Evolutionary conservation across 2,329 filamentous ascomycete genomes (phyloP).

Genomic region (Phialemonium atrogriseum): DNA sequence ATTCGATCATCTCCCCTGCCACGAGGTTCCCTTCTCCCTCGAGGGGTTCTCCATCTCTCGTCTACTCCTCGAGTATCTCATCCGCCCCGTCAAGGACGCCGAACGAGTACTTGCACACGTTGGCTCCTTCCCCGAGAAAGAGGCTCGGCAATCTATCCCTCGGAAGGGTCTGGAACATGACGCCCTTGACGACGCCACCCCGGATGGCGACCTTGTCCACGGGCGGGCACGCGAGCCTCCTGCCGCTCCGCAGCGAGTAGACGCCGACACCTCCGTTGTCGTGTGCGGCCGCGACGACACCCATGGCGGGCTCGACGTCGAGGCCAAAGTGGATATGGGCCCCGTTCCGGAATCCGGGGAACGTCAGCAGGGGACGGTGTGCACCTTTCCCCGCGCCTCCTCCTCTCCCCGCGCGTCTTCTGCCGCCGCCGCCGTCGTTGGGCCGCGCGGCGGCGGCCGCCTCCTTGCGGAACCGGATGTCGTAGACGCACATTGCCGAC

Average conservation of each 20-base stretch:
- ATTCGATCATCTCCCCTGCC: neutral
- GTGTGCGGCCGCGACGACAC: slow-evolving; percentile 45
- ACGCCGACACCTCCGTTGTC: slow-evolving; percentile 37
- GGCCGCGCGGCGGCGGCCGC: slow-evolving; percentile 3
- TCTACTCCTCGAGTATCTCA: slow-evolving; percentile 9
- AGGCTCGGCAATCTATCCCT: slow-evolving; percentile 36
- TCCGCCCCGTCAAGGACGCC: slow-evolving; percentile 11
- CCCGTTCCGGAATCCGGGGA: slow-evolving; percentile 41
- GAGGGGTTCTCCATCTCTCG: slow-evolving; percentile 24
- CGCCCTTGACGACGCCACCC: slow-evolving; percentile 27
- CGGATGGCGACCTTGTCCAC: slow-evolving; percentile 11
- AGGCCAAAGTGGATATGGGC: slow-evolving; percentile 42
- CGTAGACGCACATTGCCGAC: slow-evolving; percentile 45
- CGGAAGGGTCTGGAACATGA: slow-evolving; percentile 38
- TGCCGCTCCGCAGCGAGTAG: slow-evolving; percentile 40
- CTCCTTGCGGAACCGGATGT: slow-evolving; percentile 35
- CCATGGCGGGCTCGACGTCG: slow-evolving; percentile 37
- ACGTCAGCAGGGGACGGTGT: slow-evolving; percentile 33
- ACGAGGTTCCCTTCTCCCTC: neutral
- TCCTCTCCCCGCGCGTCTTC: neutral
- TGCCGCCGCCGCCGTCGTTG: neutral
- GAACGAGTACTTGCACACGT: slow-evolving; percentile 36
- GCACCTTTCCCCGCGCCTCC: neutral
- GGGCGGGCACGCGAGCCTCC: slow-evolving; percentile 20
- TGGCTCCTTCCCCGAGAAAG: slow-evolving; percentile 31